Base-by-base conservation (phyloP, 371 early-diverging fungal species). In the Mucor racemosus region DNA sequence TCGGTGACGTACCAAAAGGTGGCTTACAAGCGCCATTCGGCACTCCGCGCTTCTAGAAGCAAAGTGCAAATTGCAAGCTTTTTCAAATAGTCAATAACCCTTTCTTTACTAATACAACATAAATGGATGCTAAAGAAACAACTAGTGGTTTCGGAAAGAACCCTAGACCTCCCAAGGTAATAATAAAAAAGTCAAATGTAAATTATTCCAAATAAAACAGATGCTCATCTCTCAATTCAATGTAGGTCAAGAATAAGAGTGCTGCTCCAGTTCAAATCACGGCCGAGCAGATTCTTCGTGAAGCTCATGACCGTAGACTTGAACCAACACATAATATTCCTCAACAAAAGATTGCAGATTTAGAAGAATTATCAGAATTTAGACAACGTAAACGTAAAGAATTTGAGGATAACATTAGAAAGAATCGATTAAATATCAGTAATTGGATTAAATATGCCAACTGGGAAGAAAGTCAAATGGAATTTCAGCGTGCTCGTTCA, bases 181-280 rank as follows among this genome's bases (percentile, higher is more conserved):
- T 19, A 21, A 19, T 40, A 38, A 38, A 38, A 11, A 7, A 5
- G 3, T 1, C 26, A 26, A 26, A 26, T 26, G 26, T 26, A 26
- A 26, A 26, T 26, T 26, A 38, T 38, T 9, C 4, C 11, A 38
- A 38, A 38, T 38, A 38, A 11, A 7, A 38, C 36, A 38, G 7
- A 35, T 15, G 34, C 54, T 39, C 2, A 62, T 10, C 1, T n/a
- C 33, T 15, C 7, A 9, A 36, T n/a, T 11, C 14, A 40, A 33
- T 36, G 9, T 68, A 93, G 94, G 96, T 97, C 84, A 97, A 97
- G 81, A 97, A 99, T 85, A 99, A 99, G 87, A 94, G 91, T 76
- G 90, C 98, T 5, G 97, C 98, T 31, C 90, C 93, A n/a, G 86
- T 97, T n/a, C 99, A 99, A 76, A 98, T 99, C 79, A 97, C 98